Evolutionary conservation across 495 filamentous ascomycete species (phyloP).

Genomic region (Lasiosphaeris hirsuta): DNA sequence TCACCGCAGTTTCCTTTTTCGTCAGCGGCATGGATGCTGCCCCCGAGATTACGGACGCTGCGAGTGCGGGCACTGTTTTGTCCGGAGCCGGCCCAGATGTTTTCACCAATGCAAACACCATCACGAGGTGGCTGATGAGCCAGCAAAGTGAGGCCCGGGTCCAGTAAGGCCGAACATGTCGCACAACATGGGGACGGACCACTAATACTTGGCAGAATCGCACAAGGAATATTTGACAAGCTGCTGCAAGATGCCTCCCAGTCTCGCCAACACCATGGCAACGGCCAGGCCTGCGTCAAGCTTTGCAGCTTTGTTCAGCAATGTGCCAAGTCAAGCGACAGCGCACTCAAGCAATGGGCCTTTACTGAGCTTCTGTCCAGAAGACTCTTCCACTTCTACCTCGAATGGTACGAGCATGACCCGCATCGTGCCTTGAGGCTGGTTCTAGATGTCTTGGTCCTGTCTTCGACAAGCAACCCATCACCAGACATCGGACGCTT

Average conservation of each 20-base stretch:
- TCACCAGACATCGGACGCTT: slow-evolving; percentile 28
- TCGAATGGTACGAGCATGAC: slow-evolving; percentile 70
- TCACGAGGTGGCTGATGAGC: slow-evolving; percentile 29
- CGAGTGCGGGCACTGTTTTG: slow-evolving; percentile 5
- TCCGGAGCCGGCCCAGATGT: slow-evolving; percentile 12
- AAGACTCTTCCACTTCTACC: slow-evolving; percentile 63
- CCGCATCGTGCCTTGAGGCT: slow-evolving; percentile 74
- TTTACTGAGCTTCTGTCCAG: slow-evolving; percentile 53
- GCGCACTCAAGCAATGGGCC: slow-evolving; percentile 38
- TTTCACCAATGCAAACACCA: slow-evolving; percentile 34
- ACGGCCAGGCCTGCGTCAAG: slow-evolving; percentile 46
- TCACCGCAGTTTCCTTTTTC: not conserved
- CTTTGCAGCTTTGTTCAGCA: slow-evolving; percentile 55
- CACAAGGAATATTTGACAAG: slow-evolving; percentile 32
- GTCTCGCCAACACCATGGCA: slow-evolving; percentile 33
- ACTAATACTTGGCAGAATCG: slow-evolving; percentile 23
- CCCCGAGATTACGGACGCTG: not conserved
- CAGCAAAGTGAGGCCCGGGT: slow-evolving; percentile 16
- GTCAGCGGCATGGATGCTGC: slow-evolving; percentile 1
- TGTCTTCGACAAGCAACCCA: slow-evolving; percentile 50
- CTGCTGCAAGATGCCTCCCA: slow-evolving; percentile 45
- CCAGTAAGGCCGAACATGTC: slow-evolving; percentile 14
- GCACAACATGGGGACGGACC: not conserved
- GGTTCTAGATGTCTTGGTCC: slow-evolving; percentile 57
- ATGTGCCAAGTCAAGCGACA: slow-evolving; percentile 44